Percentiles rank a stretch among this genome's conserved stretches.
These are phyloP conservation scores for Colletotrichum sojae DNA, from an alignment of 2,329 filamentous ascomycete genomes.

Conservation along the genomic window DNA sequence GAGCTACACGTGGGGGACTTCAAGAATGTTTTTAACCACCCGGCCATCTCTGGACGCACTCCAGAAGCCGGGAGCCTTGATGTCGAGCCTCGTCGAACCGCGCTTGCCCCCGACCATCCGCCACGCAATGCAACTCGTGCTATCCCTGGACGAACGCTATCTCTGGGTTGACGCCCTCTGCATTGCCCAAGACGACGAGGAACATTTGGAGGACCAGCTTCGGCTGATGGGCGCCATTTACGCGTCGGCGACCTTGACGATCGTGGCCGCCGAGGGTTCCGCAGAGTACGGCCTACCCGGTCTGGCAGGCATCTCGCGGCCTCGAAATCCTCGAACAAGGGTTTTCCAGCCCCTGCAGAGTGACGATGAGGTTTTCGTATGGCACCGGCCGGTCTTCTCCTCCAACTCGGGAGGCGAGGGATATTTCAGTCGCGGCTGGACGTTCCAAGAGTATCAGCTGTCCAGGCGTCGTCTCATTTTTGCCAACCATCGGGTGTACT, in stretches of 20 bases:
- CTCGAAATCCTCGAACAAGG: neutral
- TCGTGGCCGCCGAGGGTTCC: neutral
- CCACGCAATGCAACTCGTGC: neutral
- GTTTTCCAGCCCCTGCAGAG: neutral
- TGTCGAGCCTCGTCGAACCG: neutral
- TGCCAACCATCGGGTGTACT: neutral
- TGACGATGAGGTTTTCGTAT: neutral
- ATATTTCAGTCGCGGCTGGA: constrained; percentile 12
- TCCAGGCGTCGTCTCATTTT: constrained; percentile 5
- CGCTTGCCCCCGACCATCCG: neutral
- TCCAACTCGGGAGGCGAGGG: too few relatives aligned
- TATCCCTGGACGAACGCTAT: neutral
- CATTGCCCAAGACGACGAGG: neutral
- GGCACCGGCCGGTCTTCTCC: neutral
- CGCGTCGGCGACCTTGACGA: neutral
- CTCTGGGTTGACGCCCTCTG: constrained; percentile 18
- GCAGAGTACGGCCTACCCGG: neutral
- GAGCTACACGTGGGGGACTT: neutral
- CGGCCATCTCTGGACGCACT: neutral
- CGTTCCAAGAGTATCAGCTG: constrained; percentile 11
- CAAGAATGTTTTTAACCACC: neutral
- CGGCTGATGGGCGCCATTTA: constrained; percentile 6
- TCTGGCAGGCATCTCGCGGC: fast-evolving
- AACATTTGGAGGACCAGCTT: neutral
- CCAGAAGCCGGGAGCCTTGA: neutral